These are phyloP conservation scores for Blastomyces gilchristii DNA, from an alignment of 2,329 filamentous ascomycete species.

Conservation along the genomic window DNA sequence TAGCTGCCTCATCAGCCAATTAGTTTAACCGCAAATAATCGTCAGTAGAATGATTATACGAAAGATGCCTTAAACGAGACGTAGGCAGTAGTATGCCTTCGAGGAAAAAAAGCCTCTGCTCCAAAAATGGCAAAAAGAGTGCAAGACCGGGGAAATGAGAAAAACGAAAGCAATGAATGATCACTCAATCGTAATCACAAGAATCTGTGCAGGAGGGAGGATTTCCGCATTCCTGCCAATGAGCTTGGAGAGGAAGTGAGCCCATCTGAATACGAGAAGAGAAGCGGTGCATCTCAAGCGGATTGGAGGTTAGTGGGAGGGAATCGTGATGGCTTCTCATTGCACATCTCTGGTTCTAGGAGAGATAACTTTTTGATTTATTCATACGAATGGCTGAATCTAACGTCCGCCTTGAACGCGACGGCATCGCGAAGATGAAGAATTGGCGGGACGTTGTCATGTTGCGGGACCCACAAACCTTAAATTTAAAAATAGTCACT, in stretches of 20 bases:
- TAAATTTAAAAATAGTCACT: no score
- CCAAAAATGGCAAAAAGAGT: background rate
- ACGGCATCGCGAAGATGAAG: no score
- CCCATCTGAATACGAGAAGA: background rate
- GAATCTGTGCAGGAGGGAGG: no score
- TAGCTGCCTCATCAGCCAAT: background rate
- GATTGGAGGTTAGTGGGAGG: background rate
- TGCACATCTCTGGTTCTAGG: background rate
- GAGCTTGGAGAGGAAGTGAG: background rate
- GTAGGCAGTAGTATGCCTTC: background rate
- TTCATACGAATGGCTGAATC: no score
- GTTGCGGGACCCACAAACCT: no score
- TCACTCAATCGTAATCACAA: background rate
- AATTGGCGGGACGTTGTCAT: no score
- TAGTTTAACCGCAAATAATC: background rate
- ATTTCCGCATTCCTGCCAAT: background rate
- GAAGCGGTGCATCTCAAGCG: background rate
- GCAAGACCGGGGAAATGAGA: background rate
- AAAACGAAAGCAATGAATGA: background rate
- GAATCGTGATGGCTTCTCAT: background rate
- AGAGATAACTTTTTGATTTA: background rate
- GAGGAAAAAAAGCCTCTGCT: background rate
- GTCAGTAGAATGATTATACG: background rate
- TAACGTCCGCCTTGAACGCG: no score
- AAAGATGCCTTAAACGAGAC: background rate